Base-by-base conservation (phyloP, 345 rosid species). In the Populus deltoides region DNA sequence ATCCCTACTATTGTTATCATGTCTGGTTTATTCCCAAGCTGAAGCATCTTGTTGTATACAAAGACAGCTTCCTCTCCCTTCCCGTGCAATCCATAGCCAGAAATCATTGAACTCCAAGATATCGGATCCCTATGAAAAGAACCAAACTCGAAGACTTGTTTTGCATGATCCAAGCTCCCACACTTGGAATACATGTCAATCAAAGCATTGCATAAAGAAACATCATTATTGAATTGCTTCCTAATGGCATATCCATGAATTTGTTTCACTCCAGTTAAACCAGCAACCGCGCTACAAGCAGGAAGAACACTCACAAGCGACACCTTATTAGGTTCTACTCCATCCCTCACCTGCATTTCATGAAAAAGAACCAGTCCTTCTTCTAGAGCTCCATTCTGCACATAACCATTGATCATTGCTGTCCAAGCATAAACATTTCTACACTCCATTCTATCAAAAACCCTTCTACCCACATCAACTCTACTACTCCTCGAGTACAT, bases 31-130 rank as follows among this genome's bases (percentile, higher is more conserved):
- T 73, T 76, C 70, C 89, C 89, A 20, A 76, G 82, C 36, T 57
- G 81, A 81, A 80, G 85, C 97, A 92, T 89, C 80, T 83, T 74
- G 17, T 85, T 66, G 76, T 86, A 92, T 69, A 90, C 53, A 63
- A 9, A 41, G 39, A 88, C 69, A 39, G 94, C 92, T 85, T 92
- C 88, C 68, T 89, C 83, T 24, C 91, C 94, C 83, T 85, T 90
- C 75, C 94, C 97, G 61, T 90, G 88, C 61, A 89, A 76, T 77
- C 97, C 94, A 74, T 85, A 92, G 49, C 90, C 97, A 27, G 87
- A 89, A 69, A 92, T 85, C 86, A 92, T 84, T 5, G 90, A 86
- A 85, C 90, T 89, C 97, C 94, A 92, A 6, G 97, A 86, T 78
- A 90, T 82, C 6, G 87, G 82, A 81, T 89, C 93, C 85, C 85